phyloP scores from a whole-genome alignment of 208 protist genomes.

The Trypanosoma mega region DNA sequence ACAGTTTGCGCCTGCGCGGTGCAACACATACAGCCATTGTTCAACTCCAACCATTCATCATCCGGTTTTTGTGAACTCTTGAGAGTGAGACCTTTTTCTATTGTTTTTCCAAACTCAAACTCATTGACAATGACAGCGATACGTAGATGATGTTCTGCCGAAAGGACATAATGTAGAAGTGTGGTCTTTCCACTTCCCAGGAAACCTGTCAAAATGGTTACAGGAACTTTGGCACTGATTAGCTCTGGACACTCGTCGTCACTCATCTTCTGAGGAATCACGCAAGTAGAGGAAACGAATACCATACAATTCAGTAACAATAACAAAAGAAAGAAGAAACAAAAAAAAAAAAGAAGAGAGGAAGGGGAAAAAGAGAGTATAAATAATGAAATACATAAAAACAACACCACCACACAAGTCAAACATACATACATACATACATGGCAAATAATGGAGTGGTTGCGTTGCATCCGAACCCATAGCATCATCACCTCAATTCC shows the following conservation, averaged over 20 bases:
- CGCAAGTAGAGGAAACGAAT: conserved; percentile 1
- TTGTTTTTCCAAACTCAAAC: conserved; percentile 90
- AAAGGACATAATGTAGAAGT: conserved; percentile 92
- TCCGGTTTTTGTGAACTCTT: conserved; percentile 91
- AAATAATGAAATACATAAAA: background rate
- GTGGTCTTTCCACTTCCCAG: conserved; percentile 94
- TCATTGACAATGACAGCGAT: conserved; percentile 96
- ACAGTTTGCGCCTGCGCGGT: conserved; percentile 89
- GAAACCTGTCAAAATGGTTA: conserved; percentile 94
- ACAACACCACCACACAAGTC: background rate
- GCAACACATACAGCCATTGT: conserved; percentile 96
- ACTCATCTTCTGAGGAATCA: conserved; percentile 25
- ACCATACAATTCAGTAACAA: conserved; percentile 6
- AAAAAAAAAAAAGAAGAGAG: conserved; percentile 21
- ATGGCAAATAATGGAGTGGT: too few relatives aligned
- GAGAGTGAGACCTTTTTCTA: conserved; percentile 90
- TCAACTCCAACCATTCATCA: conserved; percentile 95
- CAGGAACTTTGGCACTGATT: conserved; percentile 74
- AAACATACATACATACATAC: conserved; percentile 16
- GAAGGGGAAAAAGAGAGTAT: background rate
- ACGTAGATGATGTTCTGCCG: conserved; percentile 71
- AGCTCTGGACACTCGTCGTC: conserved; percentile 86
- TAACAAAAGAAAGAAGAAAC: background rate
- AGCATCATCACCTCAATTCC: too few relatives aligned
- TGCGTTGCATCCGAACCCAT: too few relatives aligned